phyloP scores from a whole-genome alignment of 2,329 filamentous ascomycete species.

The Aureobasidium sp. region DNA sequence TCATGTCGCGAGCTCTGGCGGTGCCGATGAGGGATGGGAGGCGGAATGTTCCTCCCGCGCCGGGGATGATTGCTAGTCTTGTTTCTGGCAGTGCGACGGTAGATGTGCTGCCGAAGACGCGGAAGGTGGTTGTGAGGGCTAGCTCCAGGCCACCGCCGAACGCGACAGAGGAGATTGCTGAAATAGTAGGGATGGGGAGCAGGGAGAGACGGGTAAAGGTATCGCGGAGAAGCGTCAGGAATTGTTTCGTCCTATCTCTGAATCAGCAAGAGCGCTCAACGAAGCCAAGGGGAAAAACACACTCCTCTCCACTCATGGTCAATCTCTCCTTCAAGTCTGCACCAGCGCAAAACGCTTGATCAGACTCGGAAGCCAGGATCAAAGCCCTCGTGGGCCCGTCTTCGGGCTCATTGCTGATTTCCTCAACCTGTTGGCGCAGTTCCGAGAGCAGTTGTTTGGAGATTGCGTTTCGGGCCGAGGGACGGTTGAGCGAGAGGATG shows the following conservation, averaged over 20 bases:
- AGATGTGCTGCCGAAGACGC: slow-evolving; percentile 73
- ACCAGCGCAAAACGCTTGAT: slow-evolving; percentile 83
- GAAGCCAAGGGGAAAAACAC: slow-evolving; percentile 24
- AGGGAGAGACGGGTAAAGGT: slow-evolving; percentile 65
- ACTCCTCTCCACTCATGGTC: slow-evolving; percentile 72
- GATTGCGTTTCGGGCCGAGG: slow-evolving; percentile 80
- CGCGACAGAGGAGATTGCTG: slow-evolving; percentile 74
- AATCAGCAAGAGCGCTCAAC: background rate
- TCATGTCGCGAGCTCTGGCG: slow-evolving; percentile 74
- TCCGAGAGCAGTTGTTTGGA: slow-evolving; percentile 66
- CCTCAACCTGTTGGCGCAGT: slow-evolving; percentile 63
- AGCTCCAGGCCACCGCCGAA: slow-evolving; percentile 92
- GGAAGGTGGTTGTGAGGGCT: slow-evolving; percentile 79
- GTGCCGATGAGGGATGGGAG: slow-evolving; percentile 74
- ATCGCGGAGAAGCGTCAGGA: slow-evolving; percentile 65
- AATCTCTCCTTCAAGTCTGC: slow-evolving; percentile 87
- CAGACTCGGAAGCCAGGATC: slow-evolving; percentile 75
- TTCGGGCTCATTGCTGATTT: slow-evolving; percentile 53
- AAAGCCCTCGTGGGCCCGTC: slow-evolving; percentile 63
- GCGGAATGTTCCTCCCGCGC: slow-evolving; percentile 85
- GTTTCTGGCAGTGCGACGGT: slow-evolving; percentile 83
- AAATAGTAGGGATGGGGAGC: slow-evolving; percentile 83
- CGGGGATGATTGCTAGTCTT: slow-evolving; percentile 84
- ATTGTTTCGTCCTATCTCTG: slow-evolving; percentile 58
- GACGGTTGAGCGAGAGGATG: slow-evolving; percentile 79